A percentile compares a stretch with the other conserved stretches of the same genome.
These are phyloP conservation scores for Trichoderma asperellum DNA, from an alignment of 2,329 filamentous ascomycete species.

Conservation along the genomic window DNA sequence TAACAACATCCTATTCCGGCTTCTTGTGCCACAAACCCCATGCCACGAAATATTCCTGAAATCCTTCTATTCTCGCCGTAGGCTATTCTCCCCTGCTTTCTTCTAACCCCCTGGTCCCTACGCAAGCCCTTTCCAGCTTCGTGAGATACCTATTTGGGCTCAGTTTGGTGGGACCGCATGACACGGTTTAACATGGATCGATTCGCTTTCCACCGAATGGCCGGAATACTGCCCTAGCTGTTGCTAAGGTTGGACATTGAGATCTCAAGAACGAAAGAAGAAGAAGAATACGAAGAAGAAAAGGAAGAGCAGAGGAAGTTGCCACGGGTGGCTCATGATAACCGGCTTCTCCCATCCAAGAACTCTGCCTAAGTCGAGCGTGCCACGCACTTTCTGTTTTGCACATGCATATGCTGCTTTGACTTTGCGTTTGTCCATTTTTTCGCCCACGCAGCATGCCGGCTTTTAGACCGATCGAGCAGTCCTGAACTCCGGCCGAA, in stretches of 20 bases:
- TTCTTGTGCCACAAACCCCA: not conserved
- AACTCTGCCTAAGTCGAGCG: not conserved
- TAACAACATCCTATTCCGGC: slow-evolving; percentile 6
- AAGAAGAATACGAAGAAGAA: not conserved
- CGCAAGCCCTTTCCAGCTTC: not conserved
- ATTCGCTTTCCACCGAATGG: not conserved
- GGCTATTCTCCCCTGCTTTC: not conserved
- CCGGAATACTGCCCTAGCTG: not conserved
- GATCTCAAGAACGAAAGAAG: not conserved
- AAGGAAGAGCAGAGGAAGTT: not conserved
- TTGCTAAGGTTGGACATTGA: not conserved
- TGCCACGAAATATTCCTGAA: slow-evolving; percentile 9
- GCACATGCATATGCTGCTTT: not conserved
- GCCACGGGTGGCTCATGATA: not conserved
- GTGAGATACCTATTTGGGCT: slow-evolving; percentile 4
- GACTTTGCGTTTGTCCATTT: not conserved
- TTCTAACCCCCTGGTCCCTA: not conserved
- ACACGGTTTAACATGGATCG: slow-evolving; percentile 9
- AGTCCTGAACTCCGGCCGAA: slow-evolving; percentile 10
- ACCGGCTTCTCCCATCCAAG: not conserved
- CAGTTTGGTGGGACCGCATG: slow-evolving; percentile 1
- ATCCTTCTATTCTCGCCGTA: not conserved
- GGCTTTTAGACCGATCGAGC: slow-evolving; percentile 7
- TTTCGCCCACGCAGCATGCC: not conserved
- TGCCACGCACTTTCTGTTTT: too few relatives aligned